Base-by-base conservation (phyloP, 1,139 yeast genomes). In the Lodderomyces metapsilosis region DNA sequence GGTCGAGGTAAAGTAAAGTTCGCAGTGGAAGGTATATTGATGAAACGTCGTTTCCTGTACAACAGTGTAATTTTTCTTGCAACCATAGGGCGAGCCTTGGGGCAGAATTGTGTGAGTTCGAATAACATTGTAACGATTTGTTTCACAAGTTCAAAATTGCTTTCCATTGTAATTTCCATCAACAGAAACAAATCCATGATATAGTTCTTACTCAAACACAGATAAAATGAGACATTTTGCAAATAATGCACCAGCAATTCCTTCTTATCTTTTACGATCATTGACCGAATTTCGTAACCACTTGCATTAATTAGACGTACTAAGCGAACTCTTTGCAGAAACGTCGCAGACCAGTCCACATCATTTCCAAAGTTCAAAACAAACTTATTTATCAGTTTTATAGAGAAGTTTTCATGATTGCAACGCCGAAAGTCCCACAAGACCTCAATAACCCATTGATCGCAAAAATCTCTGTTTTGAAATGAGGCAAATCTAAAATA, bases 171-270 rank as follows among this genome's bases (percentile, higher is more conserved):
- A 25, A 25, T 15, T 4, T 25, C 30, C 11, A 25, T 4, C 9
- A 12, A 25, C 16, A 4, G 8, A 4, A 25, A 8, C 4, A 25
- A n/a, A n/a, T 12, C 30, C 8, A 12, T 25, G 15, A 25, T n/a
- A 25, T 25, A 25, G 4, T 25, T 25, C 9, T 55, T 43, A 64
- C 62, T 6, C 59, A 43, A 1, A 56, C 50, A 16, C 67, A 41
- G 30, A 25, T 25, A 25, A 3, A 25, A n/a, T n/a, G 4, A 5
- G 8, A n/a, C 12, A 12, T 25, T 5, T n/a, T n/a, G 30, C 16
- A 5, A 12, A 8, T 25, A n/a, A n/a, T 12, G n/a, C 15, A 3
- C n/a, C n/a, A 8, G 16, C n/a, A 25, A n/a, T n/a, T 25, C n/a
- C 16, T 25, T 12, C 30, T 12, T 12, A 12, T 25, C 30, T n/a